Evolutionary conservation across 495 filamentous ascomycete genomes (phyloP), one percentile per base, ranked within the genome.

Genomic region (Usnea hakonensis): DNA sequence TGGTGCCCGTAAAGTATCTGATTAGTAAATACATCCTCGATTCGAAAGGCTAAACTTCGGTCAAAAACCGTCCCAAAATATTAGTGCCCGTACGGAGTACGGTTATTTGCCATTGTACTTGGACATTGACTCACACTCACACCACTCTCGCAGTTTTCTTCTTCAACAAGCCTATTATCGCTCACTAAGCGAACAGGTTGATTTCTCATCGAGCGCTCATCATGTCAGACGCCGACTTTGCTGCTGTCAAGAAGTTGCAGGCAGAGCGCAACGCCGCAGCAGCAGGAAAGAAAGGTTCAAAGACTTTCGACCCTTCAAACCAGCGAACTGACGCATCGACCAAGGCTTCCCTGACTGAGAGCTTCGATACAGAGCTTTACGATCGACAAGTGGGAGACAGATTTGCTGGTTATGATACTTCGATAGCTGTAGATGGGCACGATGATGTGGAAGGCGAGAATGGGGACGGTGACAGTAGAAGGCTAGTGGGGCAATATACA

Each of bases 401-500:
- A 73, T 99, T 85, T 75, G 86, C 90, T 28, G 94, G 92, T 61
- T 99, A 97, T 74, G 88, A 92, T 71, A 87, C 82, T 2, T 90
- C 90, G 23, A 94, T 99, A 66, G 87, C 94, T 43, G 83, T 84
- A 14, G 86, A 85, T 73, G 89, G 85, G 71, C 87, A 85, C 41
- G 91, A 95, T 40, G 87, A 90, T 40, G 90, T 90, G 76, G 80
- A 82, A 53, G 91, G 91, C 83, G 85, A 79, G 65, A 86, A 90
- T 71, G 85, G 76, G 65, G 86, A 89, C 26, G 46, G 17, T 70
- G 85, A 80, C 58, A 83, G 85, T 67, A 83, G 89, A 70, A 84
- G 88, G 67, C 78, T 99, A 62, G 91, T 97, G 35, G 95, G 92
- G 62, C 95, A 99, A 75, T 99, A 97, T 75, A 99, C 95, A 16